Base-by-base conservation (phyloP, 257 asterid species). In the Solanum phureja region DNA sequence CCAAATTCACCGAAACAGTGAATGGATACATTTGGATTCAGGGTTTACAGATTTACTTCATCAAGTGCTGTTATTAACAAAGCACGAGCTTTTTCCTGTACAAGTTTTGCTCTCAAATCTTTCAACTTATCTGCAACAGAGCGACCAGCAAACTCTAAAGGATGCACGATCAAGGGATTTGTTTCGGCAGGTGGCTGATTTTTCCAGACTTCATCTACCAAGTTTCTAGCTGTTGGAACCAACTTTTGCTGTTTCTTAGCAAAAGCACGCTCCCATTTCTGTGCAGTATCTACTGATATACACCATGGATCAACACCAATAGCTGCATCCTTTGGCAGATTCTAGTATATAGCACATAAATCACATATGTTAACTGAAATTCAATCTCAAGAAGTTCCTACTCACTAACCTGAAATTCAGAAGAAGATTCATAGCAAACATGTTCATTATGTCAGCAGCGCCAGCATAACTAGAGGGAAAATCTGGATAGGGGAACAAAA, bases 251-350 rank as follows among this genome's bases (percentile, higher is more conserved):
- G 93, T 90, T 96, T 95, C 89, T 90, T 95, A 87, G 94, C 89
- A 88, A 96, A 95, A 88, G 93, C 92, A 87, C 91, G 88, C 91
- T 95, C 98, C 98, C 99, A 97, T 87, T 89, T 95, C 86, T 93
- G 95, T 68, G 98, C 98, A 83, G 99, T 95, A 87, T 95, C 95
- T 64, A 97, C 98, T 37, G 99, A 97, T 88, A 96, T 88, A 91
- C 99, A 95, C 99, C 99, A 95, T 9, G 98, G 94, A 90, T 97
- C 99, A 88, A 95, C 95, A 86, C 99, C 99, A 89, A 97, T 87
- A 82, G 96, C 89, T 38, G 99, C 96, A 74, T 86, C 94, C 87
- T 90, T 88, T 13, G 95, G 98, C 83, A 97, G 94, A 92, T 94
- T 95, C 99, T 97, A 89, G 90, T 44, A 72, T 84, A 92, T 84